Conservation (phyloP, 1,284 basidiomycete species). For the Neotropicomus parvogracilis region DNA sequence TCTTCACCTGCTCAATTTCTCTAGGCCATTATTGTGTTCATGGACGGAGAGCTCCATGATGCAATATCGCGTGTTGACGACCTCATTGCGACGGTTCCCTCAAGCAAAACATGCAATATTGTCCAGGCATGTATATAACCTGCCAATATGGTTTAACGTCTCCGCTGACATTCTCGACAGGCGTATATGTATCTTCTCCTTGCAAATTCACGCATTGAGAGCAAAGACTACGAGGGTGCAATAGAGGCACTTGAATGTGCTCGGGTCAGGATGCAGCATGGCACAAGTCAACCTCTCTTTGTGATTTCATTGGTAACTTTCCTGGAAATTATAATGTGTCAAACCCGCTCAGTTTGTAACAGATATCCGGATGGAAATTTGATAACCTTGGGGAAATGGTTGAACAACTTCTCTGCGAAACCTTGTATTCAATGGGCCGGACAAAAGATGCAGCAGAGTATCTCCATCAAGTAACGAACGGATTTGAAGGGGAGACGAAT, state of each 20-base stretch:
- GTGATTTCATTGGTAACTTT: not conserved
- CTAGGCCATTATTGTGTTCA: not conserved
- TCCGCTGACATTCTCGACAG: not conserved
- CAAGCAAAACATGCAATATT: not conserved
- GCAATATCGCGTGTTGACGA: not conserved
- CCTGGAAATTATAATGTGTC: no score
- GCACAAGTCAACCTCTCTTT: no score
- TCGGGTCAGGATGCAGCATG: not conserved
- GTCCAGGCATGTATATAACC: not conserved
- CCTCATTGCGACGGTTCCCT: not conserved
- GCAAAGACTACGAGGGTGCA: not conserved
- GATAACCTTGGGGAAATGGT: not conserved
- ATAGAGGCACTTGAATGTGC: not conserved
- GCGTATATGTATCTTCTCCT: not conserved
- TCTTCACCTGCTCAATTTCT: not conserved
- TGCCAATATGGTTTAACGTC: not conserved
- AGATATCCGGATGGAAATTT: not conserved
- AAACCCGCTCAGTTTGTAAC: not conserved
- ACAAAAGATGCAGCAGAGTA: not conserved
- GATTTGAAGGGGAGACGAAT: not conserved
- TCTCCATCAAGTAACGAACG: not conserved
- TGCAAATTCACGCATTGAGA: not conserved
- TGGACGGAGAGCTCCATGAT: not conserved
- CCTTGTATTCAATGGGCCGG: not conserved
- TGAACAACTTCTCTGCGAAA: not conserved